Evolutionary conservation across 2,329 filamentous ascomycete genomes (phyloP), one percentile per base, ranked within the genome.

Genomic region (Claviceps citrina): DNA sequence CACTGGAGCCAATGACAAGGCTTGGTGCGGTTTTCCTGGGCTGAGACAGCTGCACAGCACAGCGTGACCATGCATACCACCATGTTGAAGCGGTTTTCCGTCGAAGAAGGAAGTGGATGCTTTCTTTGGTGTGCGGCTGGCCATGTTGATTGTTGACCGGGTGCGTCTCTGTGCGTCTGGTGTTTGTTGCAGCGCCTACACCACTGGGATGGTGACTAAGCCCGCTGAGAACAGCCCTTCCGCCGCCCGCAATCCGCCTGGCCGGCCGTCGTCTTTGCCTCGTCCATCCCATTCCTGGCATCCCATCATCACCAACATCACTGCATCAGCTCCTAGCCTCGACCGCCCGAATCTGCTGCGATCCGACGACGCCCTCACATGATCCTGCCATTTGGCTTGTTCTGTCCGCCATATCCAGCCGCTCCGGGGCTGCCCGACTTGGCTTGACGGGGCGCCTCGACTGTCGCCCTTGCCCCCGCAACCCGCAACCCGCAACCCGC

Each of bases 361-460:
- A 39, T 31, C 27, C 32, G 22, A 16, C 20, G 27, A 7, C 26
- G 6, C 20, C 27, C 22, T 27, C 26, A n/a, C 12, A 18, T 3
- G 22, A 12, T 10, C 32, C n/a, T 7, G 31, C 15, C 37, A 31
- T 24, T 24, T 37, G 28, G 8, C 16, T 36, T 37, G 31, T 13
- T 19, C n/a, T 13, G 26, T 6, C 32, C 19, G 18, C 31, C 18
- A 30, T 30, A 19, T 35, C 16, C 26, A 39, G 41, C 25, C 26
- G 27, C 30, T 7, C 20, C 34, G 31, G 36, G 35, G 39, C 38
- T 38, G 36, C 22, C 38, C 42, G 28, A 40, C 39, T 40, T 32
- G 43, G 40, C 22, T 36, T 36, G 40, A 42, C 36, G 36, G 38
- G 42, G 31, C 39, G 38, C 35, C 33, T 39, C 22, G 28, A 19